Evolutionary conservation across 2,329 filamentous ascomycete genomes (phyloP).

Genomic region (Cordyceps tenuipes): DNA sequence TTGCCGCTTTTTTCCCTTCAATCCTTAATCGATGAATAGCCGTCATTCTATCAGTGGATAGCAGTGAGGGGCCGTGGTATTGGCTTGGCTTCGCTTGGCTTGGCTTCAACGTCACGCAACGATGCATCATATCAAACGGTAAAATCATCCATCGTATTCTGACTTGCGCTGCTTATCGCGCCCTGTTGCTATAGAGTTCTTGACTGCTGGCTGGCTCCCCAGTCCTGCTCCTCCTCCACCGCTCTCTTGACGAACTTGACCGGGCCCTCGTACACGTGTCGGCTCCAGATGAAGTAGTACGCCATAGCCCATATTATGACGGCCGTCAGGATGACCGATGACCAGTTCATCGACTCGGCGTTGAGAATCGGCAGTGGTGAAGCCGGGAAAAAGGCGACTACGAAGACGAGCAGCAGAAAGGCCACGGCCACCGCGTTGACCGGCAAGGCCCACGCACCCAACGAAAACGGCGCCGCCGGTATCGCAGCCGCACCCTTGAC

Average conservation of each 20-base stretch:
- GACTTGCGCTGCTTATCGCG: neutral
- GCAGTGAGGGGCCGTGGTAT: neutral
- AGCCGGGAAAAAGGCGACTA: conserved; percentile 41
- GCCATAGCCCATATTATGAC: conserved; percentile 29
- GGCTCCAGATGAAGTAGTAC: conserved; percentile 29
- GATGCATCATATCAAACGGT: neutral
- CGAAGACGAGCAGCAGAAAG: conserved; percentile 36
- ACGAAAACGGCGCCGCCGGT: conserved; percentile 18
- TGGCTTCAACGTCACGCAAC: neutral
- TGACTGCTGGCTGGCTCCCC: neutral
- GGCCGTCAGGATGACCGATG: conserved; percentile 32
- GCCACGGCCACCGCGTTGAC: conserved; percentile 34
- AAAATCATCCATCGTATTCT: neutral
- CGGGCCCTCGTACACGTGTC: conserved; percentile 11
- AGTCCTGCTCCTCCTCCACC: neutral
- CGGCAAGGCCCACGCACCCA: conserved; percentile 32
- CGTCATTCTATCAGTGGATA: neutral
- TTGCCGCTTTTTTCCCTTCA: neutral
- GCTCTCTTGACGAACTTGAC: conserved; percentile 9
- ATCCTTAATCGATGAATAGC: neutral
- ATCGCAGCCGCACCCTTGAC: neutral
- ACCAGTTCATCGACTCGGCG: conserved; percentile 40
- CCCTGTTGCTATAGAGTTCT: neutral
- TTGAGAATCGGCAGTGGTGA: conserved; percentile 25
- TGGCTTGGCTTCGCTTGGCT: neutral